These are phyloP conservation scores for Skeletonema potamos DNA, from an alignment of 108 stramenopile genomes.

Conservation along the genomic window DNA sequence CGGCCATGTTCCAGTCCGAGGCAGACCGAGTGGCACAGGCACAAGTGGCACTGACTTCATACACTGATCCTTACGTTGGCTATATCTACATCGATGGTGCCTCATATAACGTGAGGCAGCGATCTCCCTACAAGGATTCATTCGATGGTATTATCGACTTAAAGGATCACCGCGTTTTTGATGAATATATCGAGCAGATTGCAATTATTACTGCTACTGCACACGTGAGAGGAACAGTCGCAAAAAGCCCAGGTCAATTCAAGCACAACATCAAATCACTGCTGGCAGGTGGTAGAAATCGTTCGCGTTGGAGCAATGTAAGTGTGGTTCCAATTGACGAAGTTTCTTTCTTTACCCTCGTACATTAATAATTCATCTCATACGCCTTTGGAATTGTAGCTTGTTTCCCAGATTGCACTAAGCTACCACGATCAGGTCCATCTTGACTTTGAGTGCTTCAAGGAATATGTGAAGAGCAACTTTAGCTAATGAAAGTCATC, in stretches of 20 bases:
- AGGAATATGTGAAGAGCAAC: slow-evolving; percentile 37
- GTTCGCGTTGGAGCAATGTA: slow-evolving; percentile 49
- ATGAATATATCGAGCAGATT: slow-evolving; percentile 56
- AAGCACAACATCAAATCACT: slow-evolving; percentile 61
- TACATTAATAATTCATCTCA: neutral
- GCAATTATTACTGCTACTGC: slow-evolving; percentile 60
- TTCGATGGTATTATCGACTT: slow-evolving; percentile 38
- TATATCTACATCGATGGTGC: slow-evolving; percentile 41
- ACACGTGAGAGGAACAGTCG: slow-evolving; percentile 61
- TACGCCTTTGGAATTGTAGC: slow-evolving; percentile 11
- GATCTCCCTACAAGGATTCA: slow-evolving; percentile 61
- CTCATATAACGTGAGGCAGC: slow-evolving; percentile 54
- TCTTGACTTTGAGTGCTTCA: slow-evolving; percentile 65
- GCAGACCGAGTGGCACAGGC: slow-evolving; percentile 55
- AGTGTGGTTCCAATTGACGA: slow-evolving; percentile 8
- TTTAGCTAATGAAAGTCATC: neutral
- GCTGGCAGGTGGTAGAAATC: slow-evolving; percentile 34
- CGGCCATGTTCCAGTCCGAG: slow-evolving; percentile 49
- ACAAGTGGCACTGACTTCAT: slow-evolving; percentile 61
- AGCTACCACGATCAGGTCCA: slow-evolving; percentile 56
- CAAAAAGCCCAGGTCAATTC: slow-evolving; percentile 63
- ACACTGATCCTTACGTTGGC: slow-evolving; percentile 62
- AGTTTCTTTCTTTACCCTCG: neutral
- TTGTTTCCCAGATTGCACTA: slow-evolving; percentile 46
- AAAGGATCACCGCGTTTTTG: slow-evolving; percentile 27